These are phyloP conservation scores for Plasmodium berghei DNA, from an alignment of 169 alveolate species.

Conservation along the genomic window DNA sequence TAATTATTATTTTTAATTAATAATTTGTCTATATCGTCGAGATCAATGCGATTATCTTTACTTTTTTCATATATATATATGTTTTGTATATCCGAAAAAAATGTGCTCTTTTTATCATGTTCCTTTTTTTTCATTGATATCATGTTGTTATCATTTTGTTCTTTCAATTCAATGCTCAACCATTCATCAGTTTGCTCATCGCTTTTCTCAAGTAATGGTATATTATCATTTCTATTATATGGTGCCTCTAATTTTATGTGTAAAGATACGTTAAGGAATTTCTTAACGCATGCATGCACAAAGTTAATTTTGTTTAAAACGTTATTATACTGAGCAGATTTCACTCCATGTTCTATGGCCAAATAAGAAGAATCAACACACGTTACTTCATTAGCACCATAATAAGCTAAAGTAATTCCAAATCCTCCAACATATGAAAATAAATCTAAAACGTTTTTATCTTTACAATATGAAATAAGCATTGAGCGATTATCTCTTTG, in stretches of 20 bases:
- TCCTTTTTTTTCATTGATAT: background rate
- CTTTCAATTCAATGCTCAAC: background rate
- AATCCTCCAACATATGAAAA: slow-evolving; percentile 78
- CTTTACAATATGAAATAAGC: slow-evolving; percentile 71
- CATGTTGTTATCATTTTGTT: background rate
- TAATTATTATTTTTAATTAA: slow-evolving; percentile 34
- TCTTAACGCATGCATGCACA: slow-evolving; percentile 63
- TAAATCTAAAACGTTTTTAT: slow-evolving; percentile 76
- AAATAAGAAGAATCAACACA: slow-evolving; percentile 77
- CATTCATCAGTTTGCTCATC: background rate
- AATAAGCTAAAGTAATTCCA: slow-evolving; percentile 79
- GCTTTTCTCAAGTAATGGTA: background rate
- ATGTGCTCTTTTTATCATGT: background rate
- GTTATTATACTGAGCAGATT: slow-evolving; percentile 68
- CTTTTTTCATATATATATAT: slow-evolving; percentile 53
- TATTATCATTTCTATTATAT: background rate
- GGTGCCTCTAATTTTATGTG: background rate
- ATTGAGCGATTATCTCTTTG: slow-evolving; percentile 75
- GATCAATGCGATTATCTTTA: background rate
- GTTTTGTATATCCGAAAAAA: slow-evolving; percentile 42
- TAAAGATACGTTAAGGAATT: slow-evolving; percentile 43
- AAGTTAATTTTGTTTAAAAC: slow-evolving; percentile 56
- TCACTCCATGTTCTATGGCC: slow-evolving; percentile 73
- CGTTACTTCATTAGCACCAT: slow-evolving; percentile 79
- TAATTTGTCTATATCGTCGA: slow-evolving; percentile 55